These are phyloP conservation scores for Omphalotus guepiniiformis DNA, from an alignment of 768 basidiomycete genomes.

Conservation along the genomic window DNA sequence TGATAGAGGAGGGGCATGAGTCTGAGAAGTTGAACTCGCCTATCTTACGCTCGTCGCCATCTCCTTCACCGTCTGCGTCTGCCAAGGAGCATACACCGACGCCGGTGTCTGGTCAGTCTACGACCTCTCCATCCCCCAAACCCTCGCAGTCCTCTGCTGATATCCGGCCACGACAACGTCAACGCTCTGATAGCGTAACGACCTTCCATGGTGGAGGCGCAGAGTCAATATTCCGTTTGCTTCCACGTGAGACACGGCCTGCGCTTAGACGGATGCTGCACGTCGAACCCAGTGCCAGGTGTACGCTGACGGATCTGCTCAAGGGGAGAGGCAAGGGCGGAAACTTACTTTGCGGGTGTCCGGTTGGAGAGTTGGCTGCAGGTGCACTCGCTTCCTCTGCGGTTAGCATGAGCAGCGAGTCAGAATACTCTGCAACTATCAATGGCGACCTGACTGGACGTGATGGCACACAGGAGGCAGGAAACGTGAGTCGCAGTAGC, in stretches of 20 bases:
- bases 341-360: constrained; percentile 79
- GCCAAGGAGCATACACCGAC: neutral
- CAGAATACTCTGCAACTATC: constrained; percentile 10
- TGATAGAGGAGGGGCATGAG: neutral
- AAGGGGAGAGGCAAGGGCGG: constrained; percentile 73
- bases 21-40: neutral
- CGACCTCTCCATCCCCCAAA: constrained; percentile 16
- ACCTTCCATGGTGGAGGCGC: constrained; percentile 75
- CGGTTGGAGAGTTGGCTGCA: constrained; percentile 26
- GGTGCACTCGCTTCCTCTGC: neutral
- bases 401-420: neutral
- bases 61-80: no score
- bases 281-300: constrained; percentile 83
- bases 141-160: constrained; percentile 23
- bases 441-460: constrained; percentile 23
- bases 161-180: constrained; percentile 15
- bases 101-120: neutral
- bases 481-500: constrained; percentile 11
- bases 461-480: constrained; percentile 33
- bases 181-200: constrained; percentile 47
- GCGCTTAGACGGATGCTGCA: constrained; percentile 92
- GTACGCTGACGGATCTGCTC: constrained; percentile 89
- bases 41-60: neutral
- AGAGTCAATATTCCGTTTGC: constrained; percentile 93
- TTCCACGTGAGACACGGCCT: constrained; percentile 89